Evolutionary conservation across 1,284 basidiomycete genomes (phyloP).

Genomic region (Mrakiaceae sp.): DNA sequence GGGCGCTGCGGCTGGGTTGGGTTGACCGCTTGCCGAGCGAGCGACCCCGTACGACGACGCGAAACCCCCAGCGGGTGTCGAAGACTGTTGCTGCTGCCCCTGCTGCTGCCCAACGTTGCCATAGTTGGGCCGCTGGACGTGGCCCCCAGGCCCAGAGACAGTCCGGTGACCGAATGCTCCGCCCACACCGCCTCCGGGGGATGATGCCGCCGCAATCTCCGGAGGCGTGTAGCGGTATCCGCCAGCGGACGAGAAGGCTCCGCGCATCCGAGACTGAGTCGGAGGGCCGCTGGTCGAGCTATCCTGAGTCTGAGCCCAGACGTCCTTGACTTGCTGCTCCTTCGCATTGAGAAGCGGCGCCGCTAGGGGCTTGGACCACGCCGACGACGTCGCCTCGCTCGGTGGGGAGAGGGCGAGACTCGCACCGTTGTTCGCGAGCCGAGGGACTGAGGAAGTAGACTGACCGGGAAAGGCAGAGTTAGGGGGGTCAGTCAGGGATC

Average conservation of each 20-base stretch:
- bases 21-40: too few species aligned
- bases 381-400: slow-evolving; percentile 11
- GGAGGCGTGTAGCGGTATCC: not conserved
- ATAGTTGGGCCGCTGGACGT: not conserved
- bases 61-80: too few species aligned
- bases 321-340: slow-evolving; percentile 8
- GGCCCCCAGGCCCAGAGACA: not conserved
- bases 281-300: not conserved
- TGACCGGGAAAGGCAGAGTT: not conserved
- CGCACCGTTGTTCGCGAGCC: not conserved
- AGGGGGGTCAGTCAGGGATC: not conserved
- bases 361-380: slow-evolving; percentile 10
- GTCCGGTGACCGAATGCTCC: not conserved
- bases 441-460: not conserved
- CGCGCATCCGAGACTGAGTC: not conserved
- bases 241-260: not conserved
- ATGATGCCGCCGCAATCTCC: too few species aligned
- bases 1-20: too few species aligned
- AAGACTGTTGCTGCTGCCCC: too few species aligned
- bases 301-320: slow-evolving; percentile 8
- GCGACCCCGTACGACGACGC: too few species aligned
- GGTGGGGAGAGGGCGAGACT: slow-evolving; percentile 14
- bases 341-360: not conserved
- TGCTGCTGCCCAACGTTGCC: too few species aligned
- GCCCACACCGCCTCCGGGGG: not conserved